A percentile compares a stretch with the other conserved stretches of the same genome.
Evolutionary conservation across 2,329 filamentous ascomycete genomes (phyloP).

Genomic region (Acrodontium crateriforme): DNA sequence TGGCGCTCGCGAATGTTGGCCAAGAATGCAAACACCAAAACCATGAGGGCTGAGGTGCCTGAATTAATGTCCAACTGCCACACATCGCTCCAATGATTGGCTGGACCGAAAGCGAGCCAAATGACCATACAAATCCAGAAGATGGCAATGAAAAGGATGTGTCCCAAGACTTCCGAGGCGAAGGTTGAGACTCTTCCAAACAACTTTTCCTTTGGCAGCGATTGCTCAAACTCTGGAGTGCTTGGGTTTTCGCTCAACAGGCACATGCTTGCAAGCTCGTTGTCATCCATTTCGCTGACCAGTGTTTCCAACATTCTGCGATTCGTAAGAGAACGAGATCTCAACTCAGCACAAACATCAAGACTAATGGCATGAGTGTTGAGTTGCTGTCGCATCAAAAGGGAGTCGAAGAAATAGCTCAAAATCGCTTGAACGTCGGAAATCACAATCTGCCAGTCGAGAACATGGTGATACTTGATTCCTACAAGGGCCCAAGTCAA

Average conservation of each 20-base stretch:
- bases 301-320: slow-evolving; percentile 2
- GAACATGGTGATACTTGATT: slow-evolving; percentile 12
- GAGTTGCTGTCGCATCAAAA: slow-evolving; percentile 15
- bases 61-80: slow-evolving; percentile 29
- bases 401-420: slow-evolving; percentile 21
- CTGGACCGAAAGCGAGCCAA: slow-evolving; percentile 6
- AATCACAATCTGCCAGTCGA: slow-evolving; percentile 18
- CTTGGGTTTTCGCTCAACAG: no score
- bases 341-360: slow-evolving; percentile 1
- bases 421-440: slow-evolving; percentile 22
- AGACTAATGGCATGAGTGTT: slow-evolving; percentile 11
- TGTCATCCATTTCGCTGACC: no score
- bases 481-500: slow-evolving; percentile 18
- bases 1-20: slow-evolving; percentile 28
- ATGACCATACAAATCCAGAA: slow-evolving; percentile 5
- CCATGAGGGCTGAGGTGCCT: slow-evolving; percentile 30
- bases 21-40: slow-evolving; percentile 27
- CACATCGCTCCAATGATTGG: slow-evolving; percentile 6
- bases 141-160: slow-evolving; percentile 2
- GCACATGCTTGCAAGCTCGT: no score
- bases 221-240: no score
- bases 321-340: neutral
- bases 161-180: slow-evolving; percentile 2
- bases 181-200: slow-evolving; percentile 1
- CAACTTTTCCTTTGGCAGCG: slow-evolving; percentile 1